A percentile compares a stretch with the other conserved stretches of the same genome.
Evolutionary conservation across 2,329 filamentous ascomycete species (phyloP).

Genomic region (Fusarium cicatricum): DNA sequence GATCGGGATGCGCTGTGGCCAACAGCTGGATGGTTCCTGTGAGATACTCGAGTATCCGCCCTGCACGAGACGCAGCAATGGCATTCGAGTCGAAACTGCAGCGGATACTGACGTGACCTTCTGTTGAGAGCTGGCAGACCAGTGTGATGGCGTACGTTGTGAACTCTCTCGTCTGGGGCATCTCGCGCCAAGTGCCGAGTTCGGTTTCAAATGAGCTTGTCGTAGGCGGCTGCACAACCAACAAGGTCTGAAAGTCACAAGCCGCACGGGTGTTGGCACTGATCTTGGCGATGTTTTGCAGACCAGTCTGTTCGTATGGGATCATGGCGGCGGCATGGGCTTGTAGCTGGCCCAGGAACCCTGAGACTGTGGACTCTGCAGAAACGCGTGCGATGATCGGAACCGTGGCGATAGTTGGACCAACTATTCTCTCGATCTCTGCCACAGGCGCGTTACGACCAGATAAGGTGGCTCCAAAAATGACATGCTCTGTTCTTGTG

Average conservation of each 20-base stretch:
- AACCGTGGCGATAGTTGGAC: conserved; percentile 47
- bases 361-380: conserved; percentile 42
- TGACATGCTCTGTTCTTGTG: conserved; percentile 27
- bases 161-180: conserved; percentile 1
- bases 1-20: neutral
- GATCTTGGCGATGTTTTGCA: conserved; percentile 34
- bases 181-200: neutral
- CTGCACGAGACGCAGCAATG: neutral
- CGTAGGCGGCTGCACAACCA: conserved; percentile 10
- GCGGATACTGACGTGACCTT: neutral
- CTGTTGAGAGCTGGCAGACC: neutral
- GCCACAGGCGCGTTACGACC: conserved; percentile 37
- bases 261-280: conserved; percentile 4
- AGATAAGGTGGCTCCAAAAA: conserved; percentile 38
- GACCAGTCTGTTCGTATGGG: conserved; percentile 27
- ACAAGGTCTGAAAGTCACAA: conserved; percentile 14
- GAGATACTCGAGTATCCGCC: neutral
- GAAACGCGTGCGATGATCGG: conserved; percentile 34
- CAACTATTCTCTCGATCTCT: conserved; percentile 34
- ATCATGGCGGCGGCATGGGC: conserved; percentile 26
- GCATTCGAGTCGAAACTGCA: conserved; percentile 4
- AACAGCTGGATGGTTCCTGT: neutral
- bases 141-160: conserved; percentile 7
- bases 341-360: conserved; percentile 51
- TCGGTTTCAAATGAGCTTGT: neutral